Evolutionary conservation across 805 yeast genomes (phyloP).

Genomic region (Saturnispora galanensis): DNA sequence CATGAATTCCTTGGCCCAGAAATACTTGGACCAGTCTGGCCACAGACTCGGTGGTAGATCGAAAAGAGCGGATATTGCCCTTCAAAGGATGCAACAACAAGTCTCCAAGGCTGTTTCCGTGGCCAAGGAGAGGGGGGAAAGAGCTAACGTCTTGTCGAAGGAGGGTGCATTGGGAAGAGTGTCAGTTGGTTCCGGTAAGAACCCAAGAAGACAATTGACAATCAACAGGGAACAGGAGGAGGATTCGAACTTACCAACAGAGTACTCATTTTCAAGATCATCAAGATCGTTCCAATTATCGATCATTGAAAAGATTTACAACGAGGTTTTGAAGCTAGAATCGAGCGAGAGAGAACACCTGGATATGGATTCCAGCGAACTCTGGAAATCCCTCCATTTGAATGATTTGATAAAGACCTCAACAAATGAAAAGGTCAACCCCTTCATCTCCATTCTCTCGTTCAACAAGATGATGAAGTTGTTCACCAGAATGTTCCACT

Average conservation of each 20-base stretch:
- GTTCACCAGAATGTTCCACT: slow-evolving; percentile 80
- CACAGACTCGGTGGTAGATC: slow-evolving; percentile 81
- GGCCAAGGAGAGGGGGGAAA: slow-evolving; percentile 73
- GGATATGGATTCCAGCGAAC: slow-evolving; percentile 34
- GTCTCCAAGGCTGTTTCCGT: slow-evolving; percentile 93
- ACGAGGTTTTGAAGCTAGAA: slow-evolving; percentile 69
- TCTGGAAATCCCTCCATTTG: slow-evolving; percentile 75
- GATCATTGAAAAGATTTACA: slow-evolving; percentile 69
- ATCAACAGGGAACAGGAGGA: slow-evolving; percentile 28
- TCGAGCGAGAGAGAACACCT: slow-evolving; percentile 54
- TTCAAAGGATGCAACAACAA: slow-evolving; percentile 97
- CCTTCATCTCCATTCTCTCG: slow-evolving; percentile 73
- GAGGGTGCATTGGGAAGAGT: slow-evolving; percentile 91
- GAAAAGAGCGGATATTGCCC: slow-evolving; percentile 78
- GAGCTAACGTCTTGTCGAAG: slow-evolving; percentile 46
- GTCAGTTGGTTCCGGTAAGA: slow-evolving; percentile 66
- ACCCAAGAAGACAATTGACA: slow-evolving; percentile 80
- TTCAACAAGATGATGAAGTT: slow-evolving; percentile 84
- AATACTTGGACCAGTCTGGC: slow-evolving; percentile 84
- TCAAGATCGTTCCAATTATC: slow-evolving; percentile 48
- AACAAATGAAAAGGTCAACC: slow-evolving; percentile 54
- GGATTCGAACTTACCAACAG: slow-evolving; percentile 23
- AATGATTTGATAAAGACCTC: slow-evolving; percentile 46
- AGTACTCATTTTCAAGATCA: slow-evolving; percentile 25
- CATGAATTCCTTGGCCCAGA: slow-evolving; percentile 80